Percentiles rank a stretch among this genome's conserved stretches.
Evolutionary conservation across 2,329 filamentous ascomycete species (phyloP).

Genomic region (Fusarium temperatum): DNA sequence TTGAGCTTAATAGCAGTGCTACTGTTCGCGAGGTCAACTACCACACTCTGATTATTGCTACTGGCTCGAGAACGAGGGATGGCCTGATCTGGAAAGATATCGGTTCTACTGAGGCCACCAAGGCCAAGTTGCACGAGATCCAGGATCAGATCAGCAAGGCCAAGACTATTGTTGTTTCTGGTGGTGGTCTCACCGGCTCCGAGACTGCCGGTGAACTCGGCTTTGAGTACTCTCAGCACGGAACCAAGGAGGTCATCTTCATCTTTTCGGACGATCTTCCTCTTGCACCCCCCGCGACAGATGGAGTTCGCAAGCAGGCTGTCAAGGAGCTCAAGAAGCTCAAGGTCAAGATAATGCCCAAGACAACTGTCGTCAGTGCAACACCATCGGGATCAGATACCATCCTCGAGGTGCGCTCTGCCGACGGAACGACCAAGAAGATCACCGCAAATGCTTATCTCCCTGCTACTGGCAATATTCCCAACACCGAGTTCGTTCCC

Average conservation of each 20-base stretch:
- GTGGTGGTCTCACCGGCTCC: conserved; percentile 60
- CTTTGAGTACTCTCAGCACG: conserved; percentile 53
- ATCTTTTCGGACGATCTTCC: conserved; percentile 53
- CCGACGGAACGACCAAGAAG: conserved; percentile 48
- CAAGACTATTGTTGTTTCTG: conserved; percentile 60
- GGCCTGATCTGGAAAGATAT: conserved; percentile 61
- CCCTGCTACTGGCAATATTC: conserved; percentile 55
- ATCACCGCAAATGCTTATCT: conserved; percentile 57
- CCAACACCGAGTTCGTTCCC: conserved; percentile 58
- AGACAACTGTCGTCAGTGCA: conserved; percentile 49
- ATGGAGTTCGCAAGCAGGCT: conserved; percentile 52
- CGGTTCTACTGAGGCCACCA: conserved; percentile 54
- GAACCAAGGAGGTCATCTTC: conserved; percentile 58
- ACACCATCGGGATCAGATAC: conserved; percentile 42
- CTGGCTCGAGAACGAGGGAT: conserved; percentile 56
- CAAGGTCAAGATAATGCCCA: conserved; percentile 53
- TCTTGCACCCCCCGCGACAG: conserved; percentile 45
- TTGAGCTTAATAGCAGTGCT: conserved; percentile 48
- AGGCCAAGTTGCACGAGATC: conserved; percentile 48
- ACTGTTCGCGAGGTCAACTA: conserved; percentile 54
- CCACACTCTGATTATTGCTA: conserved; percentile 64
- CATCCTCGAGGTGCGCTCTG: conserved; percentile 47
- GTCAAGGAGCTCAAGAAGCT: conserved; percentile 54
- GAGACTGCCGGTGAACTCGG: conserved; percentile 63
- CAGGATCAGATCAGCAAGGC: conserved; percentile 53